Conservation (phyloP, 306 rosid species). For the Rosa rugosa region DNA sequence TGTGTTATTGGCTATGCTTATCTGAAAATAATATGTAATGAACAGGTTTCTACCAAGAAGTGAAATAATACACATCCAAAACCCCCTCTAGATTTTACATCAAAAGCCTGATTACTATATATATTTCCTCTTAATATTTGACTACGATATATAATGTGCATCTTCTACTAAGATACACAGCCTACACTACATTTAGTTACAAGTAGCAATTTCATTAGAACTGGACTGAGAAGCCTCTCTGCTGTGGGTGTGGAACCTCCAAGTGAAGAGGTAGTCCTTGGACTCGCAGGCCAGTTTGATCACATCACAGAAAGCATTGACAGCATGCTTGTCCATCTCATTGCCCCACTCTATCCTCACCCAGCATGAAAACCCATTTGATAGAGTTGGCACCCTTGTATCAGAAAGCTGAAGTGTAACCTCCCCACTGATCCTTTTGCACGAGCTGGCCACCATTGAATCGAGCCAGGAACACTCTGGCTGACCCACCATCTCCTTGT, state of each 20-base stretch:
- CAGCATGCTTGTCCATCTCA: constrained; percentile 36
- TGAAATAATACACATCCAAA: not conserved
- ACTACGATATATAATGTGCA: not conserved
- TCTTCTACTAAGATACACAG: not conserved
- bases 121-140: not conserved
- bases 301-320: constrained; percentile 77
- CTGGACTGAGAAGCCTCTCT: constrained; percentile 52
- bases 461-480: constrained; percentile 90
- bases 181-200: constrained; percentile 21
- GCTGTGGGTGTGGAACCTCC: constrained; percentile 80
- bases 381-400: constrained; percentile 44
- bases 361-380: constrained; percentile 88
- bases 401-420: constrained; percentile 54
- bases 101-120: not conserved
- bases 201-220: constrained; percentile 27
- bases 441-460: constrained; percentile 39
- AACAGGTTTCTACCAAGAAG: not conserved
- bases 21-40: not conserved
- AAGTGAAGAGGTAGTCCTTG: constrained; percentile 66
- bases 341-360: constrained; percentile 81
- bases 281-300: constrained; percentile 58
- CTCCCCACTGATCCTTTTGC: constrained; percentile 83
- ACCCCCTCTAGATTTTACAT: not conserved
- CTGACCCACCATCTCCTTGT: constrained; percentile 87
- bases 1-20: not conserved